Conservation (phyloP, 768 basidiomycete genomes). For the Russula sp. region DNA sequence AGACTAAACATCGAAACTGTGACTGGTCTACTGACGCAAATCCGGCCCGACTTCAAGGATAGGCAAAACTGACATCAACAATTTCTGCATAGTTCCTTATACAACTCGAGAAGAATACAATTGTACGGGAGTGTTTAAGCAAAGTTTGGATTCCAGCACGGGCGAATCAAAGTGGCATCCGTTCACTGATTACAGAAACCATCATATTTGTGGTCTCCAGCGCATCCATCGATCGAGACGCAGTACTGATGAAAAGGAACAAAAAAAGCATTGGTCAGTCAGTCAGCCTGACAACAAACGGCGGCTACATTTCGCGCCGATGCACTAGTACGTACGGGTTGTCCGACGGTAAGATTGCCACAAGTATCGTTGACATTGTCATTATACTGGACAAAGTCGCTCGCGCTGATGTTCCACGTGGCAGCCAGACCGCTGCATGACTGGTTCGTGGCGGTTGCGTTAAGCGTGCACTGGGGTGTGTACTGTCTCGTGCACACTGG, state of each 20-base stretch:
- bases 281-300: not conserved
- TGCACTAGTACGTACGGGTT: slow-evolving; percentile 15
- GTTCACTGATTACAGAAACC: slow-evolving; percentile 1
- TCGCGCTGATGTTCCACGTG: not conserved
- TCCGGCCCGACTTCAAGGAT: too few species aligned
- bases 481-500: slow-evolving; percentile 4
- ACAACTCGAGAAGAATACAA: too few species aligned
- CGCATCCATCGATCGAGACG: slow-evolving; percentile 9
- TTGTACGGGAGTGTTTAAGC: too few species aligned
- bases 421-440: slow-evolving; percentile 7
- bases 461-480: slow-evolving; percentile 18
- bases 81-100: not conserved
- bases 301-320: too few species aligned
- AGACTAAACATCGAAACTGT: too few species aligned
- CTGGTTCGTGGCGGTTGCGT: slow-evolving; percentile 11
- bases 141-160: not conserved
- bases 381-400: slow-evolving; percentile 12
- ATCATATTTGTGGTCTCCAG: not conserved
- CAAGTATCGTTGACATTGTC: slow-evolving; percentile 15
- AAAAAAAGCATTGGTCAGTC: not conserved
- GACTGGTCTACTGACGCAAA: too few species aligned
- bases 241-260: slow-evolving; percentile 13
- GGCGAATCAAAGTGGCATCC: not conserved
- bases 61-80: not conserved
- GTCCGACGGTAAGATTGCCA: slow-evolving; percentile 11